Conservation (phyloP, 2,329 filamentous ascomycete species). For the Chaetomiaceae sp. region DNA sequence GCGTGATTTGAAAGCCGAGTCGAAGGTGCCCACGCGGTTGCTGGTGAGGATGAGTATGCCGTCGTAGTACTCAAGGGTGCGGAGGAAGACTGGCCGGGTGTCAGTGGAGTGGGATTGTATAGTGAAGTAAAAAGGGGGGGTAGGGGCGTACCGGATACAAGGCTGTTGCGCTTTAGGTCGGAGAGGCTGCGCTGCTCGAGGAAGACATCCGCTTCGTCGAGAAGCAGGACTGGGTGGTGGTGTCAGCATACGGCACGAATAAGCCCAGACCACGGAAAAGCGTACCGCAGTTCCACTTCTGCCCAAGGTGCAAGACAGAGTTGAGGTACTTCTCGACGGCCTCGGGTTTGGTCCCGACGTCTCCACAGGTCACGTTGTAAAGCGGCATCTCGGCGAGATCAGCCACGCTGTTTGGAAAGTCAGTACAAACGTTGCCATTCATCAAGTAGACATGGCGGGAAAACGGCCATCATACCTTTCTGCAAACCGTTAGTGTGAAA, state of each 20-base stretch:
- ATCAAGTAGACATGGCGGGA: too few relatives aligned
- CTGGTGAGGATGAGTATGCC: not conserved
- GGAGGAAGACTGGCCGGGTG: not conserved
- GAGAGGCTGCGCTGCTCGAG: not conserved
- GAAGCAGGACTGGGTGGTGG: not conserved
- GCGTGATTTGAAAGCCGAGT: not conserved
- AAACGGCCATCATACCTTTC: too few relatives aligned
- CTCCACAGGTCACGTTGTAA: not conserved
- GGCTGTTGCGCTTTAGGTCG: not conserved
- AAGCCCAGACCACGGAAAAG: not conserved
- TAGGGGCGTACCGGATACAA: not conserved
- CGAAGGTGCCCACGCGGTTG: not conserved
- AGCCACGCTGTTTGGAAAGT: not conserved
- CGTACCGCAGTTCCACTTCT: slow-evolving; percentile 1
- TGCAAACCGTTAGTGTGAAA: not conserved
- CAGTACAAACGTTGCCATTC: too few relatives aligned
- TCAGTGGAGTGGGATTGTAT: too few relatives aligned
- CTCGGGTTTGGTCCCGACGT: slow-evolving; percentile 2
- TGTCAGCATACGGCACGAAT: not conserved
- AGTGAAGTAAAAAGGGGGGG: not conserved
- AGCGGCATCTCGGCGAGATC: slow-evolving; percentile 1
- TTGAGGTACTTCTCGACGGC: not conserved
- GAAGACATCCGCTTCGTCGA: slow-evolving; percentile 1
- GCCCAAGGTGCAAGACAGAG: not conserved
- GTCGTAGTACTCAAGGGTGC: not conserved